Conservation (phyloP, 495 filamentous ascomycete species). For the Bacidia rubella region DNA sequence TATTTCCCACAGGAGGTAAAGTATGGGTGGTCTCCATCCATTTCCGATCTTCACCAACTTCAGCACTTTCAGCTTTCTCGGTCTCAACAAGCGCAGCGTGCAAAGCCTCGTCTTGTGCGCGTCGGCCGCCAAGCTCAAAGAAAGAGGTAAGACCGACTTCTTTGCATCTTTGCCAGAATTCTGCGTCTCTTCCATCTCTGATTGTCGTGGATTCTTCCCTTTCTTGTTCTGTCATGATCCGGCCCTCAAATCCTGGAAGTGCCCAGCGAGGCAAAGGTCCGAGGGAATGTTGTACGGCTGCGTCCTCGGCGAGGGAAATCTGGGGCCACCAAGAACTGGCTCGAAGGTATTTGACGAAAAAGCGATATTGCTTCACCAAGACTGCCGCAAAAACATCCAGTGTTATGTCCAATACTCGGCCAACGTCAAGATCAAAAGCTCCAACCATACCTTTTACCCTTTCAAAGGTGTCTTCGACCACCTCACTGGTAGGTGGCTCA, state of each 20-base stretch:
- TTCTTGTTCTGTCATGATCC: conserved; percentile 49
- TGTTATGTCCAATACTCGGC: conserved; percentile 82
- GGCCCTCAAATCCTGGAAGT: conserved; percentile 48
- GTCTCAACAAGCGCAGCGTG: conserved; percentile 26
- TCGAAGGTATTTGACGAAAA: conserved; percentile 83
- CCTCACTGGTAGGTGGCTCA: conserved; percentile 45
- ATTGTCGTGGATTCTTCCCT: conserved; percentile 34
- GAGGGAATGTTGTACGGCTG: conserved; percentile 17
- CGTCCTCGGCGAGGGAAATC: conserved; percentile 22
- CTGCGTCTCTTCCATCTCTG: conserved; percentile 49
- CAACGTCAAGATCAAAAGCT: conserved; percentile 87
- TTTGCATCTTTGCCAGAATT: conserved; percentile 73
- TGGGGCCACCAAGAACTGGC: conserved; percentile 96
- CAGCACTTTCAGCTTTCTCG: conserved; percentile 25
- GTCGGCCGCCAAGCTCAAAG: conserved; percentile 59
- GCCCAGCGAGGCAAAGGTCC: conserved; percentile 71
- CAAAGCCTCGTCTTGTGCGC: conserved; percentile 28
- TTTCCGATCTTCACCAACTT: conserved; percentile 39
- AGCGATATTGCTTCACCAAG: conserved; percentile 71
- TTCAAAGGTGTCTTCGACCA: conserved; percentile 57
- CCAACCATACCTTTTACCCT: conserved; percentile 82
- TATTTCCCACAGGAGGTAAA: conserved; percentile 71
- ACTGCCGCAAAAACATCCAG: conserved; percentile 79
- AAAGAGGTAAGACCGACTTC: conserved; percentile 67
- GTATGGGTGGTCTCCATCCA: conserved; percentile 74